phyloP scores from a whole-genome alignment of 228 moss, liverwort and hornwort species.

The Sphagnum fallax region DNA sequence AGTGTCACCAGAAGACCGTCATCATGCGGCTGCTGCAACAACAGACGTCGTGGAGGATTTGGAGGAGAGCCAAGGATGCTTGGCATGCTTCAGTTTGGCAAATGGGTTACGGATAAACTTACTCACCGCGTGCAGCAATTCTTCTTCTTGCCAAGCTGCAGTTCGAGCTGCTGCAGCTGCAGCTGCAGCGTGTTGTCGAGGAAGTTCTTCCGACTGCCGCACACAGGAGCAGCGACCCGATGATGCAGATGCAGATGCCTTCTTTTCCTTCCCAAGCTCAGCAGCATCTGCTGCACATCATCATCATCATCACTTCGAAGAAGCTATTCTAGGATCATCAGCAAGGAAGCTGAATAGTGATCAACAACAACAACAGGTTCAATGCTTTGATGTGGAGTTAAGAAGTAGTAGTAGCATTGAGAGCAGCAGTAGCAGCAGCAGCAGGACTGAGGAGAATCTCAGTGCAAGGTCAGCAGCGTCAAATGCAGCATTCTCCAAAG shows the following conservation, averaged over 20 bases:
- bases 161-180: too few relatives aligned
- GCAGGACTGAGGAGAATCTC: conserved; percentile 7
- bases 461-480: too few relatives aligned
- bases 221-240: background rate
- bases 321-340: too few relatives aligned
- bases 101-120: too few relatives aligned
- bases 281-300: conserved; percentile 22
- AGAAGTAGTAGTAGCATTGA: conserved; percentile 11
- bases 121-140: too few relatives aligned
- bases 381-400: conserved; percentile 1
- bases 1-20: too few relatives aligned
- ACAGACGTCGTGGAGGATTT: background rate
- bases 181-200: background rate
- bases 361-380: background rate
- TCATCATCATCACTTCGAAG: conserved; percentile 30
- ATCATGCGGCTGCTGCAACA: too few relatives aligned
- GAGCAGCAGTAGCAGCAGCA: conserved; percentile 28
- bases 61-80: background rate
- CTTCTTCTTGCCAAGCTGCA: too few relatives aligned
- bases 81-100: background rate
- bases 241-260: conserved; percentile 28
- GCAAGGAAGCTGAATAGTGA: conserved; percentile 13
- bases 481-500: conserved; percentile 19
- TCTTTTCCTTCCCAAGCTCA: conserved; percentile 41
- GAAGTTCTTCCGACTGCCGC: background rate